Evolutionary conservation across 202 grass and related monocot genomes (phyloP).

Genomic region (Digitaria exilis): DNA sequence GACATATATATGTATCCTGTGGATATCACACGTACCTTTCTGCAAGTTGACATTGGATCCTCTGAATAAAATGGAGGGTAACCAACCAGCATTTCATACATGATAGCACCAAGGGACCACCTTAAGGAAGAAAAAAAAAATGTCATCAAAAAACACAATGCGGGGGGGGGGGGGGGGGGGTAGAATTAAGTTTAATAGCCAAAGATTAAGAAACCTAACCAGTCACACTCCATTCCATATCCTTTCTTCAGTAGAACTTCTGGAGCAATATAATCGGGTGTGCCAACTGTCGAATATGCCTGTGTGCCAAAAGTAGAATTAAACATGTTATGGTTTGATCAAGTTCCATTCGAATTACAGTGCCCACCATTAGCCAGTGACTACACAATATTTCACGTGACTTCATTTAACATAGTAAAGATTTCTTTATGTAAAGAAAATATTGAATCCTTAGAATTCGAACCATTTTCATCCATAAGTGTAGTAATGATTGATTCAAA

Average conservation of each 20-base stretch:
- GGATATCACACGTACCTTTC: constrained; percentile 63
- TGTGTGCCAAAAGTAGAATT: constrained; percentile 40
- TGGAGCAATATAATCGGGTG: constrained; percentile 98
- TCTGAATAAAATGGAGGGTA: constrained; percentile 99
- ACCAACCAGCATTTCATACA: constrained; percentile 99
- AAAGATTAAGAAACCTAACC: constrained; percentile 56
- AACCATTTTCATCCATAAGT: not conserved
- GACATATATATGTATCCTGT: not conserved
- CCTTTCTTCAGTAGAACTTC: constrained; percentile 98
- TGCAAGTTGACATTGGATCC: constrained; percentile 98
- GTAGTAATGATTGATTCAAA: constrained; percentile 2
- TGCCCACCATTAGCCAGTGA: not conserved
- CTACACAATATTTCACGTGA: not conserved
- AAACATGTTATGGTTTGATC: constrained; percentile 8
- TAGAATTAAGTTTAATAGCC: constrained; percentile 22
- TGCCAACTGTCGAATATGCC: constrained; percentile 98
- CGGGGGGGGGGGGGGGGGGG: too few species aligned
- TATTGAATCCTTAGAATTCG: not conserved
- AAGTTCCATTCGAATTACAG: not conserved
- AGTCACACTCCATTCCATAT: constrained; percentile 98
- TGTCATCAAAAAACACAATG: constrained; percentile 26
- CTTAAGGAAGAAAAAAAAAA: constrained; percentile 48
- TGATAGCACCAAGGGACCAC: constrained; percentile 99
- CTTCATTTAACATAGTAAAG: constrained; percentile 9
- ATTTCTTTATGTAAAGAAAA: constrained; percentile 25